Evolutionary conservation across 768 basidiomycete genomes (phyloP), one percentile per base, ranked within the genome.

Genomic region (Candolleomyces efflorescens): DNA sequence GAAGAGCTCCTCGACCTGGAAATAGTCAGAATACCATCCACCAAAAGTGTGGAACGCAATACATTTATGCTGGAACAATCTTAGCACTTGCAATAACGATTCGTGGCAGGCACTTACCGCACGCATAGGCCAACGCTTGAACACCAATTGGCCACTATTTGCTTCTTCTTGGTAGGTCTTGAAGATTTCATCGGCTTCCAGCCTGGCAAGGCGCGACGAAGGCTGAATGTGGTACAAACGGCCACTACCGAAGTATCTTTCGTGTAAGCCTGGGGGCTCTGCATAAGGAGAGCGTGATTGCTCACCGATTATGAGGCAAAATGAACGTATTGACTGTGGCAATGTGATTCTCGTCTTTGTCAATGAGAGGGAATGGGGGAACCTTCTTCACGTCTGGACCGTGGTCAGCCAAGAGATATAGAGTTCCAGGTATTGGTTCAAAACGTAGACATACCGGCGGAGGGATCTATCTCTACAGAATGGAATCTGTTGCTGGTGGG

Each of bases 51-150:
- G 26, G 13, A n/a, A 11, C 32, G 3, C 15, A 22, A 64, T 54
- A 89, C 89, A 83, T 79, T 85, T 89, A 63, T 90, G 86, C 89
- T 91, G 54, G 13, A 51, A 53, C 4, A 47, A 36, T 18, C 58
- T 38, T 64, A 36, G 56, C 26, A 59, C 36, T 56, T 46, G 51
- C 39, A 18, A 50, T 23, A 24, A 39, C 38, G 49, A n/a, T n/a
- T 15, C 9, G 39, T 23, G 5, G 46, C 27, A 17, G 50, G 51
- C 23, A 57, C 84, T 71, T 63, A 91, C 90, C 59, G 73, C 73
- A 75, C 82, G 76, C 62, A 92, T 66, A 7, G 90, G 89, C 80
- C 85, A 90, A 58, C 90, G 77, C 53, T 86, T 79, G 68, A 93
- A 90, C 32, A 70, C 73, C 41, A 93, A 67, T 22, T 67, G 68